A percentile compares a stretch with the other conserved stretches of the same genome.
Evolutionary conservation across 2,329 filamentous ascomycete species (phyloP).

Genomic region (Aureobasidium pullulans): DNA sequence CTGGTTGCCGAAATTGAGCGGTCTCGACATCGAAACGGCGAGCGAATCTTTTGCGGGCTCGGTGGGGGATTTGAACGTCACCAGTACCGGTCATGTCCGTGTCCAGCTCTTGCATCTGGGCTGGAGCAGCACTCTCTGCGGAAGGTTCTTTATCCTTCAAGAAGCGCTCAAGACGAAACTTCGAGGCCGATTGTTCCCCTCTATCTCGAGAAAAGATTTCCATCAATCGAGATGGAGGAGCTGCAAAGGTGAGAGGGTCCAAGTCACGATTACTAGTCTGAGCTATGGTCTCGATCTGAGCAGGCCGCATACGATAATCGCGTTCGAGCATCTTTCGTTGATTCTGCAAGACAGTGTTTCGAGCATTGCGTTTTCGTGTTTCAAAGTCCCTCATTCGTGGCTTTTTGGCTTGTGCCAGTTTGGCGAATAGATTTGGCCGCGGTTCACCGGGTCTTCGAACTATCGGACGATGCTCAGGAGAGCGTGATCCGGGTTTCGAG

Average conservation of each 20-base stretch:
- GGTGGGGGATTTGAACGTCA: constrained; percentile 9
- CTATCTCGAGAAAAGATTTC: constrained; percentile 20
- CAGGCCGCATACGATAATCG: constrained; percentile 11
- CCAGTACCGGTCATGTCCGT: not conserved
- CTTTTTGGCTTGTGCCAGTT: not conserved
- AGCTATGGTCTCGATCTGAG: not conserved
- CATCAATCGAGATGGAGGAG: constrained; percentile 9
- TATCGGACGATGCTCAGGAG: not conserved
- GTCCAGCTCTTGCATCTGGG: not conserved
- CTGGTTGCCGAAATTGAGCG: constrained; percentile 39
- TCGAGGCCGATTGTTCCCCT: not conserved
- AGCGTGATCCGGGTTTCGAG: not conserved
- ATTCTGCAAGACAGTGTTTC: not conserved
- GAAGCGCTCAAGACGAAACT: constrained; percentile 26
- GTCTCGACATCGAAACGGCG: constrained; percentile 40
- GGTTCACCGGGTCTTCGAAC: not conserved
- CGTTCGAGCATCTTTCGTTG: not conserved
- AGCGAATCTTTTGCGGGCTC: constrained; percentile 29
- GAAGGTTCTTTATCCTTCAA: constrained; percentile 7
- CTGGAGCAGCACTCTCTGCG: not conserved
- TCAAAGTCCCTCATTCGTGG: not conserved
- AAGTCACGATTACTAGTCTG: not conserved
- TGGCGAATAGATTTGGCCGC: not conserved
- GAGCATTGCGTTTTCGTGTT: not conserved
- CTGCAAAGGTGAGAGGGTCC: constrained; percentile 2